Base-by-base conservation (phyloP, 1,139 yeast genomes). In the Suhomyces choctaworum region DNA sequence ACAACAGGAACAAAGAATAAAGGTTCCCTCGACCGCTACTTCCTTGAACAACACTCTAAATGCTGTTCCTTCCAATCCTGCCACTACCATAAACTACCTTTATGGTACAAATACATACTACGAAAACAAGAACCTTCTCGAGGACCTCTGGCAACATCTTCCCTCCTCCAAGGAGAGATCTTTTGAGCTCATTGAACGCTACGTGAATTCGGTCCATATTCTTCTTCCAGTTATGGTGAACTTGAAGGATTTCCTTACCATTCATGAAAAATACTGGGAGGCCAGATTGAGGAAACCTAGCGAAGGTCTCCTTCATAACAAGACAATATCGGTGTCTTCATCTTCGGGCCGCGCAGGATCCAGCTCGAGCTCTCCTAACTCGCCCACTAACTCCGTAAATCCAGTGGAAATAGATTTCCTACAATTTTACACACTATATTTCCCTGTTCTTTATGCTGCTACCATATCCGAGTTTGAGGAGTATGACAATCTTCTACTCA, bases 391-490 rank as follows among this genome's bases (percentile, higher is more conserved):
- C 16, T 25, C 37, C 12, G 22, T 40, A 5, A 31, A 17, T 8
- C 30, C 34, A 13, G 25, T 28, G 7, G 63, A 59, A 26, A 60
- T 67, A 41, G 59, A 67, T 42, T 52, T 58, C 30, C 48, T 73
- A 33, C 77, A 72, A 42, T 74, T 75, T 46, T 66, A 70, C 44
- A 63, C 74, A 4, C 50, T 73, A 9, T 65, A 73, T 43, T 73
- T 73, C 42, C 79, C 81, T 0, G 65, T 76, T 4, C 48, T 74
- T 13, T 75, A 74, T 49, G 79, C 80, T 2, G 70, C 80, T 3
- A 69, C 77, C 3, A 74, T 73, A 22, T 72, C 79, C 10, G 78
- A 74, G 47, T 75, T 75, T 46, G 79, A 75, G 48, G 79, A 75
- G 47, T 74, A 66, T 40, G 76, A 70, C 44, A 70, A 70, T 39